Evolutionary conservation across 495 filamentous ascomycete species (phyloP), one percentile per base, ranked within the genome.

Genomic region (Talaromyces trachyspermus): DNA sequence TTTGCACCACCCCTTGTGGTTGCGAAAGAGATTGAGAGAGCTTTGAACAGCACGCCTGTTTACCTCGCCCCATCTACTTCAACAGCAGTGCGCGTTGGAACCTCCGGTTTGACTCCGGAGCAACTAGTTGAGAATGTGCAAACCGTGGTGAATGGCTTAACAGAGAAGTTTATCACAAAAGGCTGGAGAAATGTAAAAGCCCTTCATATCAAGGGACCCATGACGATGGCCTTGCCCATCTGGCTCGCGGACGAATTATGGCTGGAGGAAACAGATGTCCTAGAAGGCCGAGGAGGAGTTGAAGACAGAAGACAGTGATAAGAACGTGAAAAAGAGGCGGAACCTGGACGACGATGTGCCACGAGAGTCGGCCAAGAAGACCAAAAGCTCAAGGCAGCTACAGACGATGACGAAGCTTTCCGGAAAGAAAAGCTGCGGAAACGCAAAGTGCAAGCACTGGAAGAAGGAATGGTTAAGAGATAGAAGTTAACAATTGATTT

Each of bases 191-290:
- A 86, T 58, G 78, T 97, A 42, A 81, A 83, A 63, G 76, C 77
- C 39, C 61, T 97, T 38, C 89, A 95, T 68, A 72, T 98, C 66
- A 98, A 97, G 73, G 84, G 85, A 5, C 81, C 86, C 8, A 79
- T 83, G 54, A 94, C 89, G 8, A 84, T 79, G 49, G 88, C 90
- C 10, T 70, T 98, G 54, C 92, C 92, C 11, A 81, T 98, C 50
- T 98, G 88, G 85, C 70, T 96, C 57, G 85, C 92, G 7, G 79
- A 83, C 56, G 86, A 97, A 70, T 66, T 98, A 43, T 98, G 90
- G 88, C 68, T 84, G 25, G 85, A 88, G 43, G 85, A 90, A 52
- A 71, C 65, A 17, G 86, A 95, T 63, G 83, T 96, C 4, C 65
- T 95, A 55, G 79, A 62, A 77, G 35, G 70, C 72, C 25, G 75